Base-by-base conservation (phyloP, 2,329 filamentous ascomycete genomes). In the Clonostachys byssicola region DNA sequence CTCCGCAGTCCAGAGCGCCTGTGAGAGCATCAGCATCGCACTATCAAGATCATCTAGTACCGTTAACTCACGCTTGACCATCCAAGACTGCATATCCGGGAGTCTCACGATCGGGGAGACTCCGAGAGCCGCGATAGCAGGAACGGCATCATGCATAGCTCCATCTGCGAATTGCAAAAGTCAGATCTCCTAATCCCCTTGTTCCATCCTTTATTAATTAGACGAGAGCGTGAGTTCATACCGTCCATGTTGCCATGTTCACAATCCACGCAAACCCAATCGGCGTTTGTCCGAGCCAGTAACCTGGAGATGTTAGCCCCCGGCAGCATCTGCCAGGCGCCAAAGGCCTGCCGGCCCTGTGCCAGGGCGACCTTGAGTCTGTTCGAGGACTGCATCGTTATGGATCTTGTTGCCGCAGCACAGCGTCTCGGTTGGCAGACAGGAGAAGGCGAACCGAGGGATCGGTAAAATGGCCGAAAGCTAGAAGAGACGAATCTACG, bases 271-370 rank as follows among this genome's bases (percentile, higher is more conserved):
- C 86, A 70, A 10, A 89, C 78, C 74, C 84, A 87, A 58, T 88
- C 84, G 2, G 84, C 73, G 1, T 82, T 84, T 2, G 76, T 65
- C 47, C 80, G 70, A 2, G 85, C 83, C 43, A 89, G 67, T 16
- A 74, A 63, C 46, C 81, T 72, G 6, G 81, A 80, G 12, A 84
- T 65, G 51, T 84, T 83, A 41, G 74, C 70, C 0, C 80, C 78
- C 0, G 81, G 81, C 46, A 85, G 64, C 71, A 82, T 82, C 65
- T 85, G 81, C 81, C 80, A 85, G 46, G 77, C 69, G 5, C 81
- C 81, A 54, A 82, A 68, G 43, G 77, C 73, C 6, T 75, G 65
- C 20, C 66, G 69, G 45, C 68, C 72, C 51, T 74, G 68, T 20
- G 62, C 56, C 49, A 83, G 74, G n/a, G 70, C 70, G 48, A 67